These are phyloP conservation scores for Coniochaeta sp. DNA, from an alignment of 2,329 filamentous ascomycete species.

Conservation along the genomic window DNA sequence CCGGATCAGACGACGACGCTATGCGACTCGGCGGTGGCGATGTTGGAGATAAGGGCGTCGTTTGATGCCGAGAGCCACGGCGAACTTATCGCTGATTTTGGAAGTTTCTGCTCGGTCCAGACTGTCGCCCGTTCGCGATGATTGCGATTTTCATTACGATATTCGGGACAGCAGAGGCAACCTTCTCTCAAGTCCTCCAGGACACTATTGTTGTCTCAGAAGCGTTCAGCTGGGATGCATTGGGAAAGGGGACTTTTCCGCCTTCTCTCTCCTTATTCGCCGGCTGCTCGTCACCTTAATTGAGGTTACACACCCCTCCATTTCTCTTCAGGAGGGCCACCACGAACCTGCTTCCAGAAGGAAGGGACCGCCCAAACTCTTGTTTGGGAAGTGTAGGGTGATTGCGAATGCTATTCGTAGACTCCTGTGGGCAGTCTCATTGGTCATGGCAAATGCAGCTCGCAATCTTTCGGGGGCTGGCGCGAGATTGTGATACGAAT, in stretches of 20 bases:
- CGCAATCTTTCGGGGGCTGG: neutral
- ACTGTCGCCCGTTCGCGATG: neutral
- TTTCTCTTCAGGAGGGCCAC: neutral
- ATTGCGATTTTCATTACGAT: neutral
- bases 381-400: neutral
- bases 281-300: neutral
- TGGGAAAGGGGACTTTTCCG: neutral
- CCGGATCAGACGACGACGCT: neutral
- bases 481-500: neutral
- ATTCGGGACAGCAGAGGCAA: neutral
- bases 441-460: neutral
- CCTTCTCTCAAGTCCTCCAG: neutral
- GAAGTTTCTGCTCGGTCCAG: neutral
- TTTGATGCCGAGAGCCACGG: no score
- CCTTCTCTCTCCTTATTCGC: neutral
- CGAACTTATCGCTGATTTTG: neutral
- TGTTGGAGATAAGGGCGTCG: neutral
- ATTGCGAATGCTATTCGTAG: neutral
- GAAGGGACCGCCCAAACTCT: neutral
- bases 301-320: neutral
- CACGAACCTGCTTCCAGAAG: conserved; percentile 1
- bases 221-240: neutral
- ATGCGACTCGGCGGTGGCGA: neutral
- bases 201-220: neutral
- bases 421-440: neutral